Evolutionary conservation across 495 filamentous ascomycete genomes (phyloP).

Genomic region (Aspergillus sclerotiicarbonarius): DNA sequence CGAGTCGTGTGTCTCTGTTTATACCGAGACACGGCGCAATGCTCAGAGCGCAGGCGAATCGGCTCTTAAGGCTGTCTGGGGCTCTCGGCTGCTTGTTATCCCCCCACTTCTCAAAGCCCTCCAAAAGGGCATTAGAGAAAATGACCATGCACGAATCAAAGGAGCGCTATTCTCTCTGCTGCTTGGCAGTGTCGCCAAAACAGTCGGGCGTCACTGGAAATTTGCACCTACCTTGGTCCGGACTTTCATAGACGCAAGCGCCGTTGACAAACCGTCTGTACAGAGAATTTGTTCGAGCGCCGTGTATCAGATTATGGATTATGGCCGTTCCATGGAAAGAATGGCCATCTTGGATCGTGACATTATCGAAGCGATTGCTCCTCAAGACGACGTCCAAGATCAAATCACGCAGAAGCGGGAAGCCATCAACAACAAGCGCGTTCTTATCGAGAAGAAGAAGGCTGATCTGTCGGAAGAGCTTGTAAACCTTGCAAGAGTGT

Average conservation of each 20-base stretch:
- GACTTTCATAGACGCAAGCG: conserved; percentile 83
- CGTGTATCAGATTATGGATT: conserved; percentile 85
- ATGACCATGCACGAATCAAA: conserved; percentile 87
- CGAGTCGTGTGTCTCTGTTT: conserved; percentile 86
- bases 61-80: conserved; percentile 87
- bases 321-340: conserved; percentile 77
- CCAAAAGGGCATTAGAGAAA: conserved; percentile 75
- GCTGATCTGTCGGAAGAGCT: conserved; percentile 75
- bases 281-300: conserved; percentile 83
- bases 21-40: conserved; percentile 91
- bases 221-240: conserved; percentile 83
- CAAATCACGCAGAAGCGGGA: conserved; percentile 65
- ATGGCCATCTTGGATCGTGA: conserved; percentile 83
- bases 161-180: conserved; percentile 87
- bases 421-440: conserved; percentile 69
- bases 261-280: conserved; percentile 88
- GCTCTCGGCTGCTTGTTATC: conserved; percentile 81
- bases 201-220: conserved; percentile 85
- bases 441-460: conserved; percentile 78
- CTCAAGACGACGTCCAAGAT: conserved; percentile 61
- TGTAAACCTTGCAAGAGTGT: conserved; percentile 68
- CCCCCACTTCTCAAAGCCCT: conserved; percentile 78
- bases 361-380: conserved; percentile 69
- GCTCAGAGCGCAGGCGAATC: conserved; percentile 91
- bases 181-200: conserved; percentile 85